These are phyloP conservation scores for Mycena amicta DNA, from an alignment of 768 basidiomycete species.

Conservation along the genomic window DNA sequence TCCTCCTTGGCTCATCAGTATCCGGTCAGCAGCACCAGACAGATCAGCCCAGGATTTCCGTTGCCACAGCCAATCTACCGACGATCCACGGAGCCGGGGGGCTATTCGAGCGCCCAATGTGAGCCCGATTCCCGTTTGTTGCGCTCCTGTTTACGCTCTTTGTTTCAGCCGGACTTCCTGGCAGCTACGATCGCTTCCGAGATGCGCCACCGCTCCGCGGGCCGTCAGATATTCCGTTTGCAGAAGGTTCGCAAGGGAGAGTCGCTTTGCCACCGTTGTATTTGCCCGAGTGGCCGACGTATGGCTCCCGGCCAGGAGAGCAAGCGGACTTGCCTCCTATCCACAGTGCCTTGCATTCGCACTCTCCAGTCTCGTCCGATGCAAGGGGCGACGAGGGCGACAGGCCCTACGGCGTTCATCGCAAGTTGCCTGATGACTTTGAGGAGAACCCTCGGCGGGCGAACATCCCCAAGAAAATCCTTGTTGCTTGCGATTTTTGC, in stretches of 20 bases:
- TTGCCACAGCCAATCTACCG: constrained; percentile 18
- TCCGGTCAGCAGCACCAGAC: no score
- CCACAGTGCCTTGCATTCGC: constrained; percentile 8
- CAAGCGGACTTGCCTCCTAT: constrained; percentile 9
- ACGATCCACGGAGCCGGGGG: constrained; percentile 16
- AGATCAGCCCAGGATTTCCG: constrained; percentile 3
- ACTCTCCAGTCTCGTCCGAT: constrained; percentile 8
- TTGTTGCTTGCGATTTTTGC: constrained; percentile 78
- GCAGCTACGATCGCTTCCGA: constrained; percentile 13
- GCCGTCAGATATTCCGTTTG: constrained; percentile 1
- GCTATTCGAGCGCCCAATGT: constrained; percentile 14
- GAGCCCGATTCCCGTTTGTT: neutral
- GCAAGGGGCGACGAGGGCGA: constrained; percentile 8
- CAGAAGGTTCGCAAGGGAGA: constrained; percentile 3
- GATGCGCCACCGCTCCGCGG: constrained; percentile 5
- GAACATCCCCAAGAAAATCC: constrained; percentile 48
- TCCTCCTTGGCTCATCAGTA: constrained; percentile 38
- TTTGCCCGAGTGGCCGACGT: neutral
- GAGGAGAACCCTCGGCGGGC: constrained; percentile 30
- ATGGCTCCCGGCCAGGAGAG: constrained; percentile 4
- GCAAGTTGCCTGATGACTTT: constrained; percentile 25
- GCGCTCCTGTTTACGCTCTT: neutral
- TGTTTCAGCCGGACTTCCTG: constrained; percentile 5
- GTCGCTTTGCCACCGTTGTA: constrained; percentile 9
- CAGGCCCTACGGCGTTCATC: neutral